Evolutionary conservation across 306 rosid species (phyloP).

Genomic region (Chamaecrista fasciculata): DNA sequence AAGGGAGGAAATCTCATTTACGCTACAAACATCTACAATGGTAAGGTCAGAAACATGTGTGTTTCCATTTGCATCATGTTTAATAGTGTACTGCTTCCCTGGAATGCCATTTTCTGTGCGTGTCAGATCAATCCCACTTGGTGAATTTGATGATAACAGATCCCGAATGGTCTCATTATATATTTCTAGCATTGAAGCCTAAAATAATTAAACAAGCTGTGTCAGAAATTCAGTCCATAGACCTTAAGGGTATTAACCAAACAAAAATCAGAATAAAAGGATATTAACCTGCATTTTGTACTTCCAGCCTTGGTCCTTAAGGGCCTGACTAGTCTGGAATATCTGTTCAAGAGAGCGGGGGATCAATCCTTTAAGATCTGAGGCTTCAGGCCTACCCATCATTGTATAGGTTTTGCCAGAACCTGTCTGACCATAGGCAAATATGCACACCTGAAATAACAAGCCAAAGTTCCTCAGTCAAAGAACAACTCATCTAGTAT

Average conservation of each 20-base stretch:
- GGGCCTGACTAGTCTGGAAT: slow-evolving; percentile 76
- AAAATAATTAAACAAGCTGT: slow-evolving; percentile 5
- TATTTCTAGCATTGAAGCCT: slow-evolving; percentile 91
- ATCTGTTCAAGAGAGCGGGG: slow-evolving; percentile 93
- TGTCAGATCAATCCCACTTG: slow-evolving; percentile 48
- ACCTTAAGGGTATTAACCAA: slow-evolving; percentile 4
- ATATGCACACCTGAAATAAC: slow-evolving; percentile 81
- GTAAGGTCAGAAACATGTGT: slow-evolving; percentile 84
- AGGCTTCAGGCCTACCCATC: slow-evolving; percentile 86
- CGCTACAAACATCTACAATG: slow-evolving; percentile 71
- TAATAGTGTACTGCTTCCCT: slow-evolving; percentile 81
- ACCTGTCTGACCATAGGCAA: slow-evolving; percentile 97
- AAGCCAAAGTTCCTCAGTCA: slow-evolving; percentile 23
- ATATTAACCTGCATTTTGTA: slow-evolving; percentile 76
- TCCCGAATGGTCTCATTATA: slow-evolving; percentile 93
- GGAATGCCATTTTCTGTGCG: slow-evolving; percentile 57
- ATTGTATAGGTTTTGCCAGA: slow-evolving; percentile 92
- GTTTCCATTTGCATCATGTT: slow-evolving; percentile 88
- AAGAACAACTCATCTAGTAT: neutral
- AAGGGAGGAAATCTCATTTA: slow-evolving; percentile 86
- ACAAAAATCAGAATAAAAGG: slow-evolving; percentile 9
- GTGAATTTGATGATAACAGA: slow-evolving; percentile 60
- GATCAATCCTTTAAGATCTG: slow-evolving; percentile 82
- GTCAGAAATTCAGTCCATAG: slow-evolving; percentile 12
- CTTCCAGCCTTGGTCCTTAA: slow-evolving; percentile 83